A percentile compares a stretch with the other conserved stretches of the same genome.
phyloP scores from a whole-genome alignment of 164 flowering plant species.

The Santalum album region DNA sequence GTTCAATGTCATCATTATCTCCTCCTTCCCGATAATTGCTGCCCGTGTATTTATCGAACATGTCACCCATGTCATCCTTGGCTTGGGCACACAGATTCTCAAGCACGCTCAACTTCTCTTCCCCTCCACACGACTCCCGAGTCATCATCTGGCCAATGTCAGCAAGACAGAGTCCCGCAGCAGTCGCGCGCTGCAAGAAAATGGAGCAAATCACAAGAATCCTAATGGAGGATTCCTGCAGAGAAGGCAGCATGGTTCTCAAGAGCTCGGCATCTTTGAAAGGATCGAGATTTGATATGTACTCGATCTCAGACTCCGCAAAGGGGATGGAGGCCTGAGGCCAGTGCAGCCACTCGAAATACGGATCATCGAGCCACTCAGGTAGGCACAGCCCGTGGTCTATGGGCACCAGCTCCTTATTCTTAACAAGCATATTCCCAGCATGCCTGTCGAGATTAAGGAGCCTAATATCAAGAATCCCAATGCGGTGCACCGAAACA shows the following conservation, averaged over 20 bases:
- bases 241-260: slow-evolving; percentile 41
- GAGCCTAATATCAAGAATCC: slow-evolving; percentile 65
- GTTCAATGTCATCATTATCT: slow-evolving; percentile 13
- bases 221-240: slow-evolving; percentile 57
- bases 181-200: slow-evolving; percentile 54
- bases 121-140: slow-evolving; percentile 38
- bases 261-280: slow-evolving; percentile 61
- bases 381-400: slow-evolving; percentile 93
- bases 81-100: slow-evolving; percentile 52
- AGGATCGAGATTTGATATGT: slow-evolving; percentile 60
- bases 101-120: slow-evolving; percentile 45
- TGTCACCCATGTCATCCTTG: slow-evolving; percentile 16
- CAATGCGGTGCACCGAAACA: slow-evolving; percentile 60
- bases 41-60: slow-evolving; percentile 4
- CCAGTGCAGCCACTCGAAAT: slow-evolving; percentile 96
- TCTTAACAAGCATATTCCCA: slow-evolving; percentile 72
- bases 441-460: slow-evolving; percentile 85
- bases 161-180: slow-evolving; percentile 57
- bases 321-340: slow-evolving; percentile 85
- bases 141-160: slow-evolving; percentile 85
- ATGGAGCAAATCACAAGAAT: slow-evolving; percentile 65
- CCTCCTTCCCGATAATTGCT: slow-evolving; percentile 5
- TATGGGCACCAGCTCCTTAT: slow-evolving; percentile 67
- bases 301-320: slow-evolving; percentile 57
- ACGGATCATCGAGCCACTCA: slow-evolving; percentile 79